These are phyloP conservation scores for Sugiyamaella lignohabitans DNA, from an alignment of 805 yeast species.

Conservation along the genomic window DNA sequence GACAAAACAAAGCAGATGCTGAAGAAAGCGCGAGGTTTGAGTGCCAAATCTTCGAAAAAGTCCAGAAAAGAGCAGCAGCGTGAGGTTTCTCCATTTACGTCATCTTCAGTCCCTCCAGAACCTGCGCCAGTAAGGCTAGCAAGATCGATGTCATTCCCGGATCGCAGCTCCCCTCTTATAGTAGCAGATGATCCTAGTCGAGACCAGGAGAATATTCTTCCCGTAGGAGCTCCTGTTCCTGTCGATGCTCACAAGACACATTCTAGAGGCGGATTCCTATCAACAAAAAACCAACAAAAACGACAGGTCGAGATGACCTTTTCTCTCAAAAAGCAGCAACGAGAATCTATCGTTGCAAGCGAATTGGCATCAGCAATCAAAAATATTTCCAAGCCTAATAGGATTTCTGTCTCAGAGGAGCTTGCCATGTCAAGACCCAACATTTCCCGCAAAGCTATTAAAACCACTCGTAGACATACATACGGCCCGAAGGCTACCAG, in stretches of 20 bases:
- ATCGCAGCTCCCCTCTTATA: background rate
- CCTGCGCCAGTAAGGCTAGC: no score
- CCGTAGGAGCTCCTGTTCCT: slow-evolving; percentile 5
- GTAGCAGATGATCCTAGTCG: background rate
- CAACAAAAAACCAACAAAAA: slow-evolving; percentile 9
- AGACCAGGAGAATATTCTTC: background rate
- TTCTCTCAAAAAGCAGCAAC: slow-evolving; percentile 3
- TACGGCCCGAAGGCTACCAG: background rate
- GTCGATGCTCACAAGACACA: slow-evolving; percentile 3
- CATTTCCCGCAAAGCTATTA: slow-evolving; percentile 2
- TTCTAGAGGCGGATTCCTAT: slow-evolving; percentile 6
- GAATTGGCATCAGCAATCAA: slow-evolving; percentile 21
- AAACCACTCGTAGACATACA: background rate
- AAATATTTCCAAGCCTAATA: slow-evolving; percentile 19
- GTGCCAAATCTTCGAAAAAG: slow-evolving; percentile 12
- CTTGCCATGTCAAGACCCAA: slow-evolving; percentile 9
- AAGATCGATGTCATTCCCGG: background rate
- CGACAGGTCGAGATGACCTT: slow-evolving; percentile 21
- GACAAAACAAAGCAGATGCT: slow-evolving; percentile 13
- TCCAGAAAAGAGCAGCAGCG: background rate
- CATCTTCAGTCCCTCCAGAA: no score
- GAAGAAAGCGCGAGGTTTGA: slow-evolving; percentile 16
- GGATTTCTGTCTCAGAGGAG: slow-evolving; percentile 11
- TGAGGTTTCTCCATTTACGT: background rate
- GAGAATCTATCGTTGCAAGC: slow-evolving; percentile 10